Evolutionary conservation across 768 basidiomycete genomes (phyloP).

Genomic region (Boletus subcaerulescens): DNA sequence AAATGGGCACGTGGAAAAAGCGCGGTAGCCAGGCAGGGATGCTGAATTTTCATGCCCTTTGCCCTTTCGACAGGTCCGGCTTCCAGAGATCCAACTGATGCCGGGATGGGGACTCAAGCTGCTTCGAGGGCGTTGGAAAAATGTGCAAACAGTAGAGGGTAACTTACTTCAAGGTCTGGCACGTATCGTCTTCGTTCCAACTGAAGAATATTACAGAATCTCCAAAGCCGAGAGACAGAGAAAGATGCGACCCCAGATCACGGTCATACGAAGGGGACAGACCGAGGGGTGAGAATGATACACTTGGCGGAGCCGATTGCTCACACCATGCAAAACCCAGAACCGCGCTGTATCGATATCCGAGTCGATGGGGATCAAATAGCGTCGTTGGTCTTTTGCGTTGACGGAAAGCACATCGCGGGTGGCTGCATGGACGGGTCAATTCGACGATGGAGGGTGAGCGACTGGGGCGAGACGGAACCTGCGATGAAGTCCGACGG

Average conservation of each 20-base stretch:
- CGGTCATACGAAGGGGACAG: background rate
- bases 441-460: constrained; percentile 5
- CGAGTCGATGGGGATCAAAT: background rate
- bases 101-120: background rate
- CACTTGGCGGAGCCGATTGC: background rate
- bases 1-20: no score
- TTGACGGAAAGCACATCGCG: constrained; percentile 4
- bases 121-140: background rate
- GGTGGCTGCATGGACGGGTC: constrained; percentile 6
- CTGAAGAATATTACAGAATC: background rate
- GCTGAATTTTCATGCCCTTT: no score
- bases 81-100: background rate
- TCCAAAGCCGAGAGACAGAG: background rate
- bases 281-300: background rate
- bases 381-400: constrained; percentile 4
- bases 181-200: background rate
- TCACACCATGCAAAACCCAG: background rate
- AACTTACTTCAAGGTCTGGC: background rate
- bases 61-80: no score
- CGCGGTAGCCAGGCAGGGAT: no score
- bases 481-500: background rate
- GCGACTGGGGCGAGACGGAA: background rate
- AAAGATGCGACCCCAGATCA: background rate
- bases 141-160: background rate
- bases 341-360: background rate